Evolutionary conservation across 2,329 filamentous ascomycete genomes (phyloP).

Genomic region (Metarhizium brunneum): DNA sequence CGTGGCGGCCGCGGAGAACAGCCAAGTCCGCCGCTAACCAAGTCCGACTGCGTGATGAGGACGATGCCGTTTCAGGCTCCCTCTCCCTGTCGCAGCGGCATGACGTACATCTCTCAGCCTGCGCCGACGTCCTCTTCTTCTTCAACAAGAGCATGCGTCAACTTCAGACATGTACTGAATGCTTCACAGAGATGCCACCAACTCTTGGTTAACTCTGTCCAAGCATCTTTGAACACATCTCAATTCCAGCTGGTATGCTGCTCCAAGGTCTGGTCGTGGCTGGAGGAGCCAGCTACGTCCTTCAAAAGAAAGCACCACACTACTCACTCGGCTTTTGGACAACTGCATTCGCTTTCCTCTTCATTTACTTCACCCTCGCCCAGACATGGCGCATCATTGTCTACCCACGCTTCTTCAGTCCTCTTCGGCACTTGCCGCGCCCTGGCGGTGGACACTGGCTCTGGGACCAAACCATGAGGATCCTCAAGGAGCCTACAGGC

Average conservation of each 20-base stretch:
- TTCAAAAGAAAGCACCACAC: not conserved
- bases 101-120: too few relatives aligned
- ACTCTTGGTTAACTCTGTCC: too few relatives aligned
- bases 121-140: too few relatives aligned
- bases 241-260: not conserved
- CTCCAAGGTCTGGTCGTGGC: not conserved
- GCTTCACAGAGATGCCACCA: too few relatives aligned
- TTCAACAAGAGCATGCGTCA: too few relatives aligned
- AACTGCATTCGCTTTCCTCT: not conserved
- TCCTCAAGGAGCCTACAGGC: not conserved
- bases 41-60: too few relatives aligned
- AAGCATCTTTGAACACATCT: too few relatives aligned
- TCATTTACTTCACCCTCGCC: slow-evolving; percentile 5
- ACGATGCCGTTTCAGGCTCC: too few relatives aligned
- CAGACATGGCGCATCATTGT: slow-evolving; percentile 13
- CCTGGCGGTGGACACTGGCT: slow-evolving; percentile 21
- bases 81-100: too few relatives aligned
- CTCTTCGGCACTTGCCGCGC: slow-evolving; percentile 11
- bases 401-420: slow-evolving; percentile 14
- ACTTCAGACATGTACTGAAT: too few relatives aligned
- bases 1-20: not conserved
- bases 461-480: slow-evolving; percentile 33
- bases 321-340: not conserved
- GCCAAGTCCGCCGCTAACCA: not conserved
- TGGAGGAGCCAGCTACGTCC: not conserved